These are phyloP conservation scores for Penicillium alfredii DNA, from an alignment of 495 filamentous ascomycete species.

Conservation along the genomic window DNA sequence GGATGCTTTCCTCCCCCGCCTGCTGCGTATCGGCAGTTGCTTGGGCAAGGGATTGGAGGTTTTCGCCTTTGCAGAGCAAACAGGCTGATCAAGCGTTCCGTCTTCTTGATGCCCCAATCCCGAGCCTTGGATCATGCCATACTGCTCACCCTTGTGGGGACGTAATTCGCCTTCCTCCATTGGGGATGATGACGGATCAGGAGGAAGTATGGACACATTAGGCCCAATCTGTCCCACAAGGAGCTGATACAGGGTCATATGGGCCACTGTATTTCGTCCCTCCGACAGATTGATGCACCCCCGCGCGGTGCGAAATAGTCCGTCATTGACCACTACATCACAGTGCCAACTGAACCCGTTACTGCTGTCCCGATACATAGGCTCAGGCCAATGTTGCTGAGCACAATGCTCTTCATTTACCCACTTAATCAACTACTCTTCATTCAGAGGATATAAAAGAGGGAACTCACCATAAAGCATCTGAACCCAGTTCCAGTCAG, in stretches of 20 bases:
- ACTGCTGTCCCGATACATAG: constrained; percentile 17
- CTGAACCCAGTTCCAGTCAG: constrained; percentile 26
- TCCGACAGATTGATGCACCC: constrained; percentile 2
- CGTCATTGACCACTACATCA: constrained; percentile 14
- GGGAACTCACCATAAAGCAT: constrained; percentile 26
- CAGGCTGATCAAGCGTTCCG: too few species aligned
- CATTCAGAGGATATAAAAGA: neutral
- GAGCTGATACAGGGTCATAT: constrained; percentile 22
- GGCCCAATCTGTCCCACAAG: constrained; percentile 16
- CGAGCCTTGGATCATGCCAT: too few species aligned
- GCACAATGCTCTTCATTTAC: constrained; percentile 20
- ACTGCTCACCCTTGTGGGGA: too few species aligned
- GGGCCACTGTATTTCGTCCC: constrained; percentile 26
- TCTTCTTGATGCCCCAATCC: too few species aligned
- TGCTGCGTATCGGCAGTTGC: too few species aligned
- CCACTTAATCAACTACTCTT: neutral
- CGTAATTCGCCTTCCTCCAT: neutral
- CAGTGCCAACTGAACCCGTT: constrained; percentile 18
- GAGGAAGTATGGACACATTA: too few species aligned
- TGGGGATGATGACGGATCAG: too few species aligned
- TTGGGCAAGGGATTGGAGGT: too few species aligned
- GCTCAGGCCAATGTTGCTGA: constrained; percentile 9
- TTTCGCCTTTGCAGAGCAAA: too few species aligned
- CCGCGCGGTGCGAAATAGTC: constrained; percentile 10
- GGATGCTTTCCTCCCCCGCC: too few species aligned